These are phyloP conservation scores for Tolypocladium capitatum DNA, from an alignment of 2,329 filamentous ascomycete genomes.

Conservation along the genomic window DNA sequence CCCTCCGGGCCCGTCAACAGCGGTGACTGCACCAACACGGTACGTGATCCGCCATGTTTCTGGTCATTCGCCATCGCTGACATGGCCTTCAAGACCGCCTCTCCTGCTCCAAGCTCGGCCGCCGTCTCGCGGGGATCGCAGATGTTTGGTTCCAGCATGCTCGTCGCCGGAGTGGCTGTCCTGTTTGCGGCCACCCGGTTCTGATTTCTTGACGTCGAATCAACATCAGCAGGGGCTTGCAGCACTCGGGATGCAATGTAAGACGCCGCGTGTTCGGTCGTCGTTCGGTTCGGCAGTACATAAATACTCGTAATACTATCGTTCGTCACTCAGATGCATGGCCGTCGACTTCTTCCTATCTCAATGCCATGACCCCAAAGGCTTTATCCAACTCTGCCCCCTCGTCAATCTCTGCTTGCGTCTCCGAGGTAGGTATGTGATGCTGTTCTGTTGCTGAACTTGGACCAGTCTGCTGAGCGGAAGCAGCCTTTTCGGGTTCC, in stretches of 20 bases:
- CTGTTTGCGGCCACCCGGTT: conserved; percentile 6
- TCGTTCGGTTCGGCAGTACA: not conserved
- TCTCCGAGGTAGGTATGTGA: not conserved
- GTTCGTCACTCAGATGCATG: not conserved
- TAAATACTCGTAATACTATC: not conserved
- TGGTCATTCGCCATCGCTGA: not conserved
- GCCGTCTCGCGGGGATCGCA: conserved; percentile 4
- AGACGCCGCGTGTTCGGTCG: not conserved
- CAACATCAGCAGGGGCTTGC: not conserved
- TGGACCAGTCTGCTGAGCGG: conserved; percentile 13
- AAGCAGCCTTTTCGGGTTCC: conserved; percentile 45
- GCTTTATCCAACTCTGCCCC: conserved; percentile 45
- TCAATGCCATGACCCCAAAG: conserved; percentile 35
- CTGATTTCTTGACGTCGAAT: conserved; percentile 1
- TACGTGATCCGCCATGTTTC: not conserved
- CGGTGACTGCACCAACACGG: not conserved
- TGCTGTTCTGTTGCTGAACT: conserved; percentile 10
- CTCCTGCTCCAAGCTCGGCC: conserved; percentile 1
- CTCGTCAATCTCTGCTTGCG: conserved; percentile 22
- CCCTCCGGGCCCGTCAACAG: not conserved
- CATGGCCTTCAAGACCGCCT: not conserved
- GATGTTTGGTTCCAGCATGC: not conserved
- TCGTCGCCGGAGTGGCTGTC: conserved; percentile 5
- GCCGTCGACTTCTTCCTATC: conserved; percentile 6
- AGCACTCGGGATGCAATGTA: not conserved